These are phyloP conservation scores for Apiotrichum gracile DNA, from an alignment of 1,284 basidiomycete genomes.

Conservation along the genomic window DNA sequence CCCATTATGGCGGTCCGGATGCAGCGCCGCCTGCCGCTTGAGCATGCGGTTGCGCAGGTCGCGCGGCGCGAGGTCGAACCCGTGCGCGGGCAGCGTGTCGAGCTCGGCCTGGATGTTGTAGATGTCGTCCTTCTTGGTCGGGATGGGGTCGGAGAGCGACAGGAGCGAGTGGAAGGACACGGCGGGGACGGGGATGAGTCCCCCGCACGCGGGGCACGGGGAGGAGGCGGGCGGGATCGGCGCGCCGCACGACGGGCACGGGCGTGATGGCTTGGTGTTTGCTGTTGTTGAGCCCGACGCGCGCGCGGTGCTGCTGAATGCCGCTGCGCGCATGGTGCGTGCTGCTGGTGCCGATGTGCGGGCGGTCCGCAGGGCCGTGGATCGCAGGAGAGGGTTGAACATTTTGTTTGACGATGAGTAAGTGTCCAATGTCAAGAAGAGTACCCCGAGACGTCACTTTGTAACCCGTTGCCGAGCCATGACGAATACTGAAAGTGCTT, in stretches of 20 bases:
- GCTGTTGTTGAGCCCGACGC: background rate
- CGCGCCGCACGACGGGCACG: conserved; percentile 30
- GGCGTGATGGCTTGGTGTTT: conserved; percentile 16
- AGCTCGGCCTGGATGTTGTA: conserved; percentile 32
- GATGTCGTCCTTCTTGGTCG: background rate
- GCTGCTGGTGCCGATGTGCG: too few species aligned
- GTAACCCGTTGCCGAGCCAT: too few species aligned
- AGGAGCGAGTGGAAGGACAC: conserved; percentile 39
- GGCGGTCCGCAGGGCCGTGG: too few species aligned
- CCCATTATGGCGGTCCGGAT: conserved; percentile 39
- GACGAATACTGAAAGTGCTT: too few species aligned
- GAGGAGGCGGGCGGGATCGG: conserved; percentile 30
- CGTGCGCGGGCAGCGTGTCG: conserved; percentile 26
- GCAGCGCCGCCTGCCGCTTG: conserved; percentile 35
- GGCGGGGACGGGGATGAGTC: conserved; percentile 33
- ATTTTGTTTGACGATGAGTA: too few species aligned
- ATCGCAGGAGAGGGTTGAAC: too few species aligned
- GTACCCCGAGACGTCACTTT: too few species aligned
- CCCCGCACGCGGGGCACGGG: conserved; percentile 38
- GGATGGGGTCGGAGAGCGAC: conserved; percentile 25
- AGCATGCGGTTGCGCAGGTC: conserved; percentile 37
- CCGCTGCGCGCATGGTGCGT: background rate
- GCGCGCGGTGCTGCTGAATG: background rate
- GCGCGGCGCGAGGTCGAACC: conserved; percentile 33
- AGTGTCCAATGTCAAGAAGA: too few species aligned